Evolutionary conservation across 2,329 filamentous ascomycete genomes (phyloP).

Genomic region (Ophiostoma angusticollis): DNA sequence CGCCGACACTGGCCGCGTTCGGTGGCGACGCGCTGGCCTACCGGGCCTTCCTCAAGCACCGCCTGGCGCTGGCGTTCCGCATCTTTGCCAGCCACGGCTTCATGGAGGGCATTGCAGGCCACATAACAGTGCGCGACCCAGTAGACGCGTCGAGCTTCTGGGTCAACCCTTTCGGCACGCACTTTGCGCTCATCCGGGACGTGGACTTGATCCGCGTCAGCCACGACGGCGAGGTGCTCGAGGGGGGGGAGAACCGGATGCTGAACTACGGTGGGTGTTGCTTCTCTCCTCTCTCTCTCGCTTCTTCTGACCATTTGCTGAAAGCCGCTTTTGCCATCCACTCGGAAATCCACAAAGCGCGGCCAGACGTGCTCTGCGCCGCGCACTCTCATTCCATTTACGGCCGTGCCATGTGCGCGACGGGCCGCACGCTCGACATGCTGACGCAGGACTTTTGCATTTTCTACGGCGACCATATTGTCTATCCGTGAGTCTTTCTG

Average conservation of each 20-base stretch:
- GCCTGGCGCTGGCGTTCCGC: conserved; percentile 41
- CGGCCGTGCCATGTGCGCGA: conserved; percentile 44
- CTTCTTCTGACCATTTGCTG: not conserved
- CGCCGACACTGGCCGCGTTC: conserved; percentile 14
- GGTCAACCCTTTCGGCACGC: conserved; percentile 51
- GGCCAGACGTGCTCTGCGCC: conserved; percentile 41
- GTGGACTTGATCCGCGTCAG: conserved; percentile 53
- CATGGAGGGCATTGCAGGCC: conserved; percentile 49
- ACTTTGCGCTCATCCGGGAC: conserved; percentile 48
- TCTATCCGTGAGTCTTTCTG: conserved; percentile 21
- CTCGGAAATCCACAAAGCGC: conserved; percentile 37
- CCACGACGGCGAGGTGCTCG: conserved; percentile 46
- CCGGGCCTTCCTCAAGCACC: conserved; percentile 38
- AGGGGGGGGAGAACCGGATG: conserved; percentile 33
- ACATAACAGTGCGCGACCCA: conserved; percentile 48
- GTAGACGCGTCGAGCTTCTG: conserved; percentile 48
- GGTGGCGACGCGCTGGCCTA: conserved; percentile 24
- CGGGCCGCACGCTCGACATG: conserved; percentile 51
- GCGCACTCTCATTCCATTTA: conserved; percentile 43
- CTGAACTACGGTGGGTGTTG: conserved; percentile 19
- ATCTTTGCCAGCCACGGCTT: conserved; percentile 43
- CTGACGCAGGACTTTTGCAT: conserved; percentile 49
- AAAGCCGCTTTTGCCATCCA: conserved; percentile 19
- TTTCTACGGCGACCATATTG: conserved; percentile 38
- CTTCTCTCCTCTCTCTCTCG: not conserved